phyloP scores from a whole-genome alignment of 179 eudicot genomes.

The Actinidia arguta region DNA sequence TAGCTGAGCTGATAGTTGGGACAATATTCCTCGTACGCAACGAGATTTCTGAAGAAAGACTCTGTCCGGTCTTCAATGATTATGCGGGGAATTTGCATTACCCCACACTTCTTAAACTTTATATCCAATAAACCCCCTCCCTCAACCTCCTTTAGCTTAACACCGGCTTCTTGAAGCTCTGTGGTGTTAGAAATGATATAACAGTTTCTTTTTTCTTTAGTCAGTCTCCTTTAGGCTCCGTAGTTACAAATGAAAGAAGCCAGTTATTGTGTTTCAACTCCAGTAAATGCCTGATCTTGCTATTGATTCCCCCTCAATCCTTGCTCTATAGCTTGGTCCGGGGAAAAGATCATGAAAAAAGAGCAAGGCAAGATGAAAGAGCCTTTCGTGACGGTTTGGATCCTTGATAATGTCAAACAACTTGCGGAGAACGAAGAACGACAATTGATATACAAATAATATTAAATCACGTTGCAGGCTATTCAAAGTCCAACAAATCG shows the following conservation, averaged over 20 bases:
- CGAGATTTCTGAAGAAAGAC: background rate
- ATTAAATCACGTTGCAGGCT: background rate
- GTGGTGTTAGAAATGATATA: background rate
- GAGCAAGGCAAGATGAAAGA: background rate
- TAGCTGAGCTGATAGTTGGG: background rate
- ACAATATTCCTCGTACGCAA: background rate
- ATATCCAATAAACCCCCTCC: background rate
- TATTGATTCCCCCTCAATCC: background rate
- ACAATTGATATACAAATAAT: too few species aligned
- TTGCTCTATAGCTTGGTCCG: background rate
- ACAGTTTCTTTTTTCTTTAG: background rate
- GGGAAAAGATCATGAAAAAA: conserved; percentile 12
- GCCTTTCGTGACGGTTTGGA: background rate
- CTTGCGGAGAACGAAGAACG: conserved; percentile 5
- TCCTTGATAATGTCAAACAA: conserved; percentile 21
- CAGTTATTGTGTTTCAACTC: background rate
- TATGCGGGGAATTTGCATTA: conserved; percentile 1
- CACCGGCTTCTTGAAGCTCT: conserved; percentile 10
- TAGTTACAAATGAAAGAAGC: background rate
- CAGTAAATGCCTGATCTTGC: background rate
- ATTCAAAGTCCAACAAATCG: background rate
- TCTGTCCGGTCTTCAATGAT: conserved; percentile 23
- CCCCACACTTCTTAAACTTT: background rate
- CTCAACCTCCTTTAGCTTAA: background rate
- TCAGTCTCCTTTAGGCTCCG: too few species aligned